phyloP scores from a whole-genome alignment of 2,329 filamentous ascomycete genomes.

The Cladobotryum mycophilum region DNA sequence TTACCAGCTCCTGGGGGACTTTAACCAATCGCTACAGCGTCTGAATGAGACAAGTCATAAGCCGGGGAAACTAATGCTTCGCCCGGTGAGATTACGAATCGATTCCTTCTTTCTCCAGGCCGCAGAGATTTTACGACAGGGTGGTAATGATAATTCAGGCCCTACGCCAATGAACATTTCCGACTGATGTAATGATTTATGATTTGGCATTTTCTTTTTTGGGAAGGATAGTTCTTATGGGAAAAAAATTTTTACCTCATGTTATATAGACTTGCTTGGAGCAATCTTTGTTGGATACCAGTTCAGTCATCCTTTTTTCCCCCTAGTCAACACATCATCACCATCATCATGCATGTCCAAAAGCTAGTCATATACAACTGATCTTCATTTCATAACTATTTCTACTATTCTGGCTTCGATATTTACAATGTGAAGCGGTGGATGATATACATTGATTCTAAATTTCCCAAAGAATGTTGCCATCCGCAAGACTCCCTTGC shows the following conservation, averaged over 20 bases:
- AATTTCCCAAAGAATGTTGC: too few relatives aligned
- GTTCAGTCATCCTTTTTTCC: neutral
- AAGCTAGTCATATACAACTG: neutral
- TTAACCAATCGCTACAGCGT: slow-evolving; percentile 31
- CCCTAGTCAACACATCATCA: too few relatives aligned
- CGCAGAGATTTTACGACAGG: slow-evolving; percentile 20
- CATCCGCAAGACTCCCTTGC: too few relatives aligned
- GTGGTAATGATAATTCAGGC: slow-evolving; percentile 8
- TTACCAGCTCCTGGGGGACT: slow-evolving; percentile 30
- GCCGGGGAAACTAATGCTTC: slow-evolving; percentile 26
- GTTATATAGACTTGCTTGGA: neutral
- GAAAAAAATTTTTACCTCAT: neutral
- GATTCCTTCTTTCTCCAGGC: slow-evolving; percentile 37
- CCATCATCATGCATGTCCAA: too few relatives aligned
- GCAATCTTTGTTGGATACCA: neutral
- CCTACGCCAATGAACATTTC: neutral
- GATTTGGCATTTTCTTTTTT: neutral
- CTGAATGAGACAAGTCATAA: slow-evolving; percentile 26
- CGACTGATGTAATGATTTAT: neutral
- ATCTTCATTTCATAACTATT: neutral
- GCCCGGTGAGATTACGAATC: slow-evolving; percentile 31
- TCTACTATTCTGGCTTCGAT: too few relatives aligned
- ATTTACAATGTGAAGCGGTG: too few relatives aligned
- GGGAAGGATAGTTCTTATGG: neutral
- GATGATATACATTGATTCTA: too few relatives aligned